Conservation (phyloP, 129 eudicot species). For the Arctium lappa region DNA sequence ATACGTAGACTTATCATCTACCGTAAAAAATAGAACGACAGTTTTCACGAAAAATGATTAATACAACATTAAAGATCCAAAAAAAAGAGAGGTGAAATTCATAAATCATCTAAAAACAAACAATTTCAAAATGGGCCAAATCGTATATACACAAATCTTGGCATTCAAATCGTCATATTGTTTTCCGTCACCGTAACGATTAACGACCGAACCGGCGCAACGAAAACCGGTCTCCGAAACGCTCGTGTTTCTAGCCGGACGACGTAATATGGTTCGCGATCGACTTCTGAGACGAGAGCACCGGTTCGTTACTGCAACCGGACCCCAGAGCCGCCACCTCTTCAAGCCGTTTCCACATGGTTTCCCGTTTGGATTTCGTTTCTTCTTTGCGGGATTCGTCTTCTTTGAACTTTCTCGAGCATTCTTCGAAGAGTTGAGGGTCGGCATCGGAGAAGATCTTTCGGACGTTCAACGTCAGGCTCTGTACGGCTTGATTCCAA, state of each 20-base stretch:
- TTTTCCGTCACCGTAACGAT: background rate
- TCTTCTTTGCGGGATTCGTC: conserved; percentile 56
- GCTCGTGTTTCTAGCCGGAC: conserved; percentile 28
- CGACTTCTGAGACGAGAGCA: conserved; percentile 34
- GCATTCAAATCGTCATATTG: background rate
- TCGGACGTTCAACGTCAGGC: conserved; percentile 58
- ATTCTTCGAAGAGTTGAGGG: conserved; percentile 63
- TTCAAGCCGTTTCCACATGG: conserved; percentile 64
- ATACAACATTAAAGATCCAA: conserved; percentile 23
- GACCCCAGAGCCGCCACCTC: conserved; percentile 55
- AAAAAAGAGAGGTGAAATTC: conserved; percentile 6
- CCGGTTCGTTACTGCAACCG: conserved; percentile 32
- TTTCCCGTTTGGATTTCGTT: conserved; percentile 47
- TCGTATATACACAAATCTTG: conserved; percentile 24
- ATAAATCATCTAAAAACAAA: conserved; percentile 24
- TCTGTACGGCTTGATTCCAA: conserved; percentile 73
- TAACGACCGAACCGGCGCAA: conserved; percentile 6
- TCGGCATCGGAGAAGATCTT: conserved; percentile 64
- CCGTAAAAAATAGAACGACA: background rate
- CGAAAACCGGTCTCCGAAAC: conserved; percentile 12
- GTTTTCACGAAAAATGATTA: background rate
- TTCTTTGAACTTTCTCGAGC: conserved; percentile 61
- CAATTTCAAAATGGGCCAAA: conserved; percentile 19
- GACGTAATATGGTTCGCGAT: conserved; percentile 18
- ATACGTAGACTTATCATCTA: background rate